A percentile compares a stretch with the other conserved stretches of the same genome.
These are phyloP conservation scores for Cutaneotrichosporon mucoides DNA, from an alignment of 1,284 basidiomycete species.

Conservation along the genomic window DNA sequence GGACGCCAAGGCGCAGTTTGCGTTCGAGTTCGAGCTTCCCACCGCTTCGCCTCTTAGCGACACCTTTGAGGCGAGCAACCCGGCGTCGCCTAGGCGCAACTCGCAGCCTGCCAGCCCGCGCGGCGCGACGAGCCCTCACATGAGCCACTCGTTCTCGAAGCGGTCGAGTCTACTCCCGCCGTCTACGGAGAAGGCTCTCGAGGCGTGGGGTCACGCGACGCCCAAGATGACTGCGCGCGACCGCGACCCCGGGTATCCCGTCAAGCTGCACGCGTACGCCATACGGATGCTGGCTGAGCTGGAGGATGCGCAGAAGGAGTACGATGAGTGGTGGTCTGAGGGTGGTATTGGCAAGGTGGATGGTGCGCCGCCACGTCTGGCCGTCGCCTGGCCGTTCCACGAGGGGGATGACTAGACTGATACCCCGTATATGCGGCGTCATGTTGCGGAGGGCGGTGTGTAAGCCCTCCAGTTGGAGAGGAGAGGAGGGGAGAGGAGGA, in stretches of 20 bases:
- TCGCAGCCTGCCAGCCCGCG: slow-evolving; percentile 35
- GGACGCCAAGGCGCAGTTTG: slow-evolving; percentile 18
- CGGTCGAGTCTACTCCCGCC: slow-evolving; percentile 47
- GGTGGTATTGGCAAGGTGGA: slow-evolving; percentile 47
- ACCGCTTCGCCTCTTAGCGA: slow-evolving; percentile 48
- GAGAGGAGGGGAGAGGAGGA: too few relatives aligned
- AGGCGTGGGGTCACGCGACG: slow-evolving; percentile 22
- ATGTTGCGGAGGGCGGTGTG: too few relatives aligned
- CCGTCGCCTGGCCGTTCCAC: slow-evolving; percentile 50
- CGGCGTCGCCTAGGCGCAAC: slow-evolving; percentile 19
- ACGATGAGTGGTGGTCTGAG: slow-evolving; percentile 50
- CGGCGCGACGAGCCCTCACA: slow-evolving; percentile 40
- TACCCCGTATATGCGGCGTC: too few relatives aligned
- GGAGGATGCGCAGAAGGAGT: slow-evolving; percentile 52
- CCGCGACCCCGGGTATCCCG: slow-evolving; percentile 34
- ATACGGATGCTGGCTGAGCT: slow-evolving; percentile 52
- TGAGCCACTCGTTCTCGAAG: slow-evolving; percentile 48
- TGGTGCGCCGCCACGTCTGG: slow-evolving; percentile 48
- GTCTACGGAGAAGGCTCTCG: slow-evolving; percentile 40
- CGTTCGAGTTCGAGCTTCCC: slow-evolving; percentile 50
- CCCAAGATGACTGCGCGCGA: slow-evolving; percentile 4
- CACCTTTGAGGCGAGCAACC: slow-evolving; percentile 40
- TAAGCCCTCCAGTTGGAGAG: neutral
- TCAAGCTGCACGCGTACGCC: slow-evolving; percentile 51
- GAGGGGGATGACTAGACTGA: slow-evolving; percentile 43